Base-by-base conservation (phyloP, 805 yeast genomes). In the Candida insectalens region DNA sequence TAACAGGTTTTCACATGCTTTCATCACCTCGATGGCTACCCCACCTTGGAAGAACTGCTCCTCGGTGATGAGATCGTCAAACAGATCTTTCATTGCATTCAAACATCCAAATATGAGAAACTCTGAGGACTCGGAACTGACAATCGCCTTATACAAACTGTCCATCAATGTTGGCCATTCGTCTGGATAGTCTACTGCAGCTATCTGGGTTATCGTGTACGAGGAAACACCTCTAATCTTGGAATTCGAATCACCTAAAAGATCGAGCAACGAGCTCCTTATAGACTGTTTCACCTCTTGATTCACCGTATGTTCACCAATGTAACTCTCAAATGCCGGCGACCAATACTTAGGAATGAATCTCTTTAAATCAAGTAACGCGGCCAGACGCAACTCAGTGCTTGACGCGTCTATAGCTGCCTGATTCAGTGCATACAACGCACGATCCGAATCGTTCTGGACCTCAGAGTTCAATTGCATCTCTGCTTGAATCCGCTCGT, bases 101-200 rank as follows among this genome's bases (percentile, higher is more conserved):
- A 81, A 49, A 0, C 79, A 74, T 13, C 83, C 83, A 20, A 73
- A 45, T 21, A 71, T 48, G 17, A 59, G 55, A 27, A 36, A 46
- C n/a, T 46, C 42, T 34, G 61, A 46, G 22, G 51, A 49, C 7
- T 60, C 49, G 23, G 71, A 62, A 19, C 55, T 52, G 6, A 40
- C 41, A 4, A 47, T 41, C n/a, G 38, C 13, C 2, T 48, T 49
- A 45, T 74, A 76, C 15, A 84, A 47, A 5, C 53, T 53, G 22
- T 56, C 49, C 36, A 83, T 50, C 30, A 88, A 60, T 16, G 65
- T 68, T 1, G 96, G 95, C 97, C 97, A 89, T 51, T 85, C 94
- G 50, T 92, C 97, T 0, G 98, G 98, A 49, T 73, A 89, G 49
- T 89, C 98, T 2, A 77, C 82, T 3, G 82, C 80, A 1, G 95